Evolutionary conservation across 1,284 basidiomycete genomes (phyloP).

Genomic region (Gomphus bonarii): DNA sequence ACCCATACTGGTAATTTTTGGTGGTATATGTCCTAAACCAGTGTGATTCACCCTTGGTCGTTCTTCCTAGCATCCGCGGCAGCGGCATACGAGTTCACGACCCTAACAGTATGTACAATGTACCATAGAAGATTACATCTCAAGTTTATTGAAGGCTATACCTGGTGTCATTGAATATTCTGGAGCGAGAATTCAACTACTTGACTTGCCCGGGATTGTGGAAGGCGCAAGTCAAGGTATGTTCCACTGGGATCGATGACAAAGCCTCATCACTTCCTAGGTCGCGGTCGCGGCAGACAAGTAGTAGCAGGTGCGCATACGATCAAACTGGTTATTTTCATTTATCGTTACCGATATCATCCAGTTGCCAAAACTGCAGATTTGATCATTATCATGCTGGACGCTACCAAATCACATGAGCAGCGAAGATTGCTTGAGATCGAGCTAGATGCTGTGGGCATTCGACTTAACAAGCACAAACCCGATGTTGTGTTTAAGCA

Average conservation of each 20-base stretch:
- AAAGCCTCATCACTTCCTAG: conserved; percentile 23
- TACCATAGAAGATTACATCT: conserved; percentile 1
- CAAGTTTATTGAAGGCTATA: conserved; percentile 51
- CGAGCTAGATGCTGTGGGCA: conserved; percentile 94
- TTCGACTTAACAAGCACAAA: conserved; percentile 81
- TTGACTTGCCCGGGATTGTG: conserved; percentile 96
- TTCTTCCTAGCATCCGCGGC: conserved; percentile 49
- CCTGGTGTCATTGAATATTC: conserved; percentile 92
- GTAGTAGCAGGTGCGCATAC: conserved; percentile 74
- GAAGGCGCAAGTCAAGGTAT: conserved; percentile 86
- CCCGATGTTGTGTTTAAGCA: conserved; percentile 85
- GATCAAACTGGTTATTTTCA: conserved; percentile 1
- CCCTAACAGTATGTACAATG: conserved; percentile 55
- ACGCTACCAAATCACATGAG: conserved; percentile 93
- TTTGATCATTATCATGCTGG: conserved; percentile 89
- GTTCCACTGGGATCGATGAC: background rate
- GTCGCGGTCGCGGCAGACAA: conserved; percentile 89
- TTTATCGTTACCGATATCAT: background rate
- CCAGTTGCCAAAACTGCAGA: conserved; percentile 91
- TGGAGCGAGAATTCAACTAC: conserved; percentile 85
- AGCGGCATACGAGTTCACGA: conserved; percentile 96
- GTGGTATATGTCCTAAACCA: background rate
- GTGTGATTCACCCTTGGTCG: background rate
- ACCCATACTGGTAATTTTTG: conserved; percentile 64
- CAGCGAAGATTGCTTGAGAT: conserved; percentile 83